Evolutionary conservation across 2,329 filamentous ascomycete species (phyloP), one percentile per base, ranked within the genome.

Genomic region (Basipetospora chlamydospora): DNA sequence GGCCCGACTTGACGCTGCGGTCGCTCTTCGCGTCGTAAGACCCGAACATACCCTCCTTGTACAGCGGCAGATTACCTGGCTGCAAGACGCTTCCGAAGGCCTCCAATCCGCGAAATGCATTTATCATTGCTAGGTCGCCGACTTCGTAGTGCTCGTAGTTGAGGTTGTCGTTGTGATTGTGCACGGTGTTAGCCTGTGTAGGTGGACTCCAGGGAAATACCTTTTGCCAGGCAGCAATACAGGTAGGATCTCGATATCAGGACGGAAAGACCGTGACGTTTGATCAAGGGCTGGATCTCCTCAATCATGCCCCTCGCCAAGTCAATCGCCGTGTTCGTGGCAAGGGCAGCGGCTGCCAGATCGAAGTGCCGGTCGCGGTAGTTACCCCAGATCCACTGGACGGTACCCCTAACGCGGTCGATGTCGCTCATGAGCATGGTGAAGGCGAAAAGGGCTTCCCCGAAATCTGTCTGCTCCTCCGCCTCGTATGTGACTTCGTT

Each of bases 241-340:
- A 28, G 8, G 26, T 28, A 28, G 26, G n/a, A 15, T 15, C n/a
- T n/a, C n/a, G n/a, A n/a, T n/a, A n/a, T 28, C 26, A n/a, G n/a
- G n/a, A n/a, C 12, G 12, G 6, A 28, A 15, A 12, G 26, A n/a
- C 26, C 26, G 15, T 3, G 15, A n/a, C 26, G n/a, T 28, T 12
- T 28, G 26, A 28, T 12, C 8, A 28, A n/a, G 3, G 26, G 26
- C 26, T n/a, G n/a, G 26, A 9, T 15, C 11, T 28, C 26, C 1
- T 55, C 48, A 23, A 52, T 55, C 35, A 59, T 39, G 20, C 46
- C 43, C 3, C 49, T 46, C 2, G 51, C 55, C 2, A 63, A 45
- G 6, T 50, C 46, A 11, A 57, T 47, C 10, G 52, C 56, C 2
- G 56, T 57, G 28, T 60, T 55, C 9, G 57, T 58, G 0, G 55